Conservation (phyloP, 2,329 filamentous ascomycete species). For the Fusarium sulawesiense region DNA sequence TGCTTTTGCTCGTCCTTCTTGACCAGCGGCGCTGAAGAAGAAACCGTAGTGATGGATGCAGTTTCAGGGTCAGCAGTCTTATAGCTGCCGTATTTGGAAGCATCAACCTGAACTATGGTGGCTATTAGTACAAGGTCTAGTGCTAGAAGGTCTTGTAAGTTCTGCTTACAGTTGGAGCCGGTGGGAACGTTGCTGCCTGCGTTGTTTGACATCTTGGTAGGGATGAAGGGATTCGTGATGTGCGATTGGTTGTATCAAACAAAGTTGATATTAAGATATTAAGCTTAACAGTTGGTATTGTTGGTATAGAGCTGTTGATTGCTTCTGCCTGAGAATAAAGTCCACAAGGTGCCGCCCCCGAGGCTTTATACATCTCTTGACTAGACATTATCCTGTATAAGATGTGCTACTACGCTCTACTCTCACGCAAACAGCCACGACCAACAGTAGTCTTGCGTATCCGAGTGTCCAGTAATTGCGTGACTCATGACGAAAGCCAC, state of each 20-base stretch:
- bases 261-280: constrained; percentile 1
- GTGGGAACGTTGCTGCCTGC: constrained; percentile 18
- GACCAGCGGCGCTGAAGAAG: constrained; percentile 42
- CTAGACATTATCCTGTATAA: neutral
- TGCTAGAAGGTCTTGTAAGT: neutral
- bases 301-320: constrained; percentile 1
- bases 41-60: constrained; percentile 43
- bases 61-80: constrained; percentile 40
- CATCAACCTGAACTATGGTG: constrained; percentile 20
- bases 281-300: constrained; percentile 13
- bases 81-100: constrained; percentile 21
- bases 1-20: constrained; percentile 33
- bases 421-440: neutral
- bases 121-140: constrained; percentile 7
- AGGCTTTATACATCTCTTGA: constrained; percentile 39
- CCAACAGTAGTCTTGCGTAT: constrained; percentile 19
- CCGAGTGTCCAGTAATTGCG: constrained; percentile 26
- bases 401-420: neutral
- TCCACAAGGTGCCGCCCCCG: constrained; percentile 1
- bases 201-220: constrained; percentile 27
- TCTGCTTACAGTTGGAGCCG: constrained; percentile 33
- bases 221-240: neutral
- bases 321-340: constrained; percentile 24
- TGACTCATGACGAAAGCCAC: constrained; percentile 44
- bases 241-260: constrained; percentile 1